Conservation (phyloP, 176 grass and related monocot genomes). For the Cymbopogon citratus region DNA sequence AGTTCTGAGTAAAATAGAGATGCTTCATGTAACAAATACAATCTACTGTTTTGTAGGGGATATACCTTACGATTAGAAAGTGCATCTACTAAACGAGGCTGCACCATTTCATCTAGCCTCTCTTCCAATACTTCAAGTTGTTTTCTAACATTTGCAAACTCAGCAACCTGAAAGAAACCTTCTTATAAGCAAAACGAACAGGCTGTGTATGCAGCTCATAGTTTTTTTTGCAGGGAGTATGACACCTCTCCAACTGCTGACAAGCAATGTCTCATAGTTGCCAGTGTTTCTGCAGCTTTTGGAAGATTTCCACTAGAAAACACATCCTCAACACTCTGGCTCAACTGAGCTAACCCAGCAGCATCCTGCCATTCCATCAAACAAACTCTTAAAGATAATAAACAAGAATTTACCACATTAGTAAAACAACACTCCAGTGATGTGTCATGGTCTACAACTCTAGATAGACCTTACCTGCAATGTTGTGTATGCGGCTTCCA, state of each 20-base stretch:
- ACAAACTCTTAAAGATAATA: slow-evolving; percentile 15
- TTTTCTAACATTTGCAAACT: slow-evolving; percentile 98
- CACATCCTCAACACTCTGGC: slow-evolving; percentile 97
- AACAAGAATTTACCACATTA: not conserved
- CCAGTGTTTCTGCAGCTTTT: slow-evolving; percentile 88
- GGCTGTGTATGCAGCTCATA: not conserved
- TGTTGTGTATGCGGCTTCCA: slow-evolving; percentile 91
- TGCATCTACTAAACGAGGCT: slow-evolving; percentile 79
- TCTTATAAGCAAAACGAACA: slow-evolving; percentile 21
- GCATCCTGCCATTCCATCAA: slow-evolving; percentile 64
- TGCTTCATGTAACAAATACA: slow-evolving; percentile 7
- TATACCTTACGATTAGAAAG: slow-evolving; percentile 94
- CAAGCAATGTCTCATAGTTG: slow-evolving; percentile 99
- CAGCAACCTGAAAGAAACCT: slow-evolving; percentile 70
- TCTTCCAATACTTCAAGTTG: slow-evolving; percentile 98
- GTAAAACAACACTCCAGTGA: slow-evolving; percentile 18
- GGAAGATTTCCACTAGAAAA: slow-evolving; percentile 99
- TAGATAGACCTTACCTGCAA: slow-evolving; percentile 58
- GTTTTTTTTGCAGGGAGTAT: not conserved
- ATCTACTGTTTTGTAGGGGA: not conserved
- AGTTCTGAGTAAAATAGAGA: slow-evolving; percentile 29
- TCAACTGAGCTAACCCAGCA: slow-evolving; percentile 88
- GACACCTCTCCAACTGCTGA: slow-evolving; percentile 95
- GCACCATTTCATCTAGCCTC: slow-evolving; percentile 92
- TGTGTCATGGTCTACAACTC: not conserved